phyloP scores from a whole-genome alignment of 1,284 basidiomycete genomes.

The Puccinia brachypodii region DNA sequence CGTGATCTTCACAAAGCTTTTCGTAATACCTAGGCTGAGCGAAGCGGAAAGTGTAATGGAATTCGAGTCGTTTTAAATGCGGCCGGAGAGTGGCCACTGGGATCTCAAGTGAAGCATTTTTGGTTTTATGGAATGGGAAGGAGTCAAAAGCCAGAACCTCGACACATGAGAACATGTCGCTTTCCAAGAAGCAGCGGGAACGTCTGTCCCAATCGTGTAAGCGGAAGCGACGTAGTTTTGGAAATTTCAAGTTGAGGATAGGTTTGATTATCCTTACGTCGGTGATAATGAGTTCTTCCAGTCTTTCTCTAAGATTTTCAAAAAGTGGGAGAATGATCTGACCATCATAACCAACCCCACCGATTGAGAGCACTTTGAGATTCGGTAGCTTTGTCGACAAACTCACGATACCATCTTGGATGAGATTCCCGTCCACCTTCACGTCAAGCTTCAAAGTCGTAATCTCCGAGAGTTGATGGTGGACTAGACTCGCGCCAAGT shows the following conservation, averaged over 20 bases:
- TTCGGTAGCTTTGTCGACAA: background rate
- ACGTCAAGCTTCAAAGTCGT: slow-evolving; percentile 4
- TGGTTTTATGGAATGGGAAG: background rate
- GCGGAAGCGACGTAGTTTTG: background rate
- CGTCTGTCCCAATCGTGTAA: background rate
- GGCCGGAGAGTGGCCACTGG: background rate
- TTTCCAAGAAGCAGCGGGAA: background rate
- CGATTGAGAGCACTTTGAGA: slow-evolving; percentile 12
- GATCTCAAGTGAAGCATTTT: background rate
- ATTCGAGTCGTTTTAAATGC: background rate
- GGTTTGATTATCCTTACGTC: background rate
- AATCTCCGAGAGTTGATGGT: background rate
- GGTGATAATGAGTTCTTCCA: background rate
- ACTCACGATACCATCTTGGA: background rate
- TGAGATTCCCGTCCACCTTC: background rate
- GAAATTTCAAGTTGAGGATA: background rate
- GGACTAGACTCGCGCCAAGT: no score
- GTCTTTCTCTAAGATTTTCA: background rate
- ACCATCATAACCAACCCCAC: slow-evolving; percentile 2
- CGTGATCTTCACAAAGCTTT: background rate
- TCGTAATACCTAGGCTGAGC: background rate
- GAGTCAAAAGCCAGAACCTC: background rate
- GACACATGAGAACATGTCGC: background rate
- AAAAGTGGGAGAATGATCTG: background rate
- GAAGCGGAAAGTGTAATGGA: background rate